Conservation (phyloP, 371 early-diverging fungal species). For the Phascolomyces articulosus region DNA sequence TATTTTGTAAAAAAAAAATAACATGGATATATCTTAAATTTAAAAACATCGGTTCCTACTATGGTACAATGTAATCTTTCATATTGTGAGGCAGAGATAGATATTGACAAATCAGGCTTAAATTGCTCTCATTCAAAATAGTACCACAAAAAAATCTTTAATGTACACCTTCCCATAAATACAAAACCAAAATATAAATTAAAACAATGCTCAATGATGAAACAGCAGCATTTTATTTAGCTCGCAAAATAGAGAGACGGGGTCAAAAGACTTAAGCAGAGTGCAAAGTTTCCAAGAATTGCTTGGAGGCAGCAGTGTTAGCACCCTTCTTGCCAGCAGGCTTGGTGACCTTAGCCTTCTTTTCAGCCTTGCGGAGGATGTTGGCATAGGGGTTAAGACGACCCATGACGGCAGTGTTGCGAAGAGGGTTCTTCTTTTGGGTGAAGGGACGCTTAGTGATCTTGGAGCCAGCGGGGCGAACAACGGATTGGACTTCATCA, state of each 20-base stretch:
- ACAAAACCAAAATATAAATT: background rate
- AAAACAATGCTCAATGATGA: background rate
- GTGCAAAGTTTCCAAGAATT: constrained; percentile 68
- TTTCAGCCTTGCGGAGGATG: constrained; percentile 85
- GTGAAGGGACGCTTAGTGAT: constrained; percentile 87
- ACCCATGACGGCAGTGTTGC: constrained; percentile 90
- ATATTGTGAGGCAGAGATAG: too few relatives aligned
- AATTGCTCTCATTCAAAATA: too few relatives aligned
- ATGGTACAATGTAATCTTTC: too few relatives aligned
- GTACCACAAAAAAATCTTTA: too few relatives aligned
- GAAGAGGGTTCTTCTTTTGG: constrained; percentile 98
- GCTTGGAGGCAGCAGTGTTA: constrained; percentile 52
- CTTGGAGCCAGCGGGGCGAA: constrained; percentile 85
- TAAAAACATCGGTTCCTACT: too few relatives aligned
- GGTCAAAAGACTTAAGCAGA: constrained; percentile 50
- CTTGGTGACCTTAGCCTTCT: constrained; percentile 68
- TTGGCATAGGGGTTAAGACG: constrained; percentile 97
- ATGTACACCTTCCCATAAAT: too few relatives aligned
- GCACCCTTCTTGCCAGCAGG: constrained; percentile 39
- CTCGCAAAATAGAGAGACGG: background rate
- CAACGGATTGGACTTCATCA: constrained; percentile 96
- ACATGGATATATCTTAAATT: too few relatives aligned
- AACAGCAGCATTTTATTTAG: background rate
- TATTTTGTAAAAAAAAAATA: too few relatives aligned
- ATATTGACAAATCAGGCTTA: too few relatives aligned